A percentile compares a stretch with the other conserved stretches of the same genome.
phyloP scores from a whole-genome alignment of 768 basidiomycete species.

The Phylloporus sp. region DNA sequence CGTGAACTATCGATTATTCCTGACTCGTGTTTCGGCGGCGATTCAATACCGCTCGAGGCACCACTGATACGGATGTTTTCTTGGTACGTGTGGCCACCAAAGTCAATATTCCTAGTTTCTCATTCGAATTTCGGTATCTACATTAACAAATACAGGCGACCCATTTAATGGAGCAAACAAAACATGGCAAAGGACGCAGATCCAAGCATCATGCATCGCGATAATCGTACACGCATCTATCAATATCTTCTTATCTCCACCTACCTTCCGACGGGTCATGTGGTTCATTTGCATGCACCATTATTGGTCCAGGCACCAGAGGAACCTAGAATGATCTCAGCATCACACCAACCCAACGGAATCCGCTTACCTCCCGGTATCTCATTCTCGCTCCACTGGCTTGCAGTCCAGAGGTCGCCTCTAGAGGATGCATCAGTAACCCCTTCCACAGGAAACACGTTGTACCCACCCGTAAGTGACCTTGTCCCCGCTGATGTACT shows the following conservation, averaged over 20 bases:
- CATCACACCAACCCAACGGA: not conserved
- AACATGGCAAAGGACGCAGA: not conserved
- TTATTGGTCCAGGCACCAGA: conserved; percentile 57
- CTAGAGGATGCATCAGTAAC: conserved; percentile 20
- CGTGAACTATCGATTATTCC: not conserved
- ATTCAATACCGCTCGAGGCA: too few species aligned
- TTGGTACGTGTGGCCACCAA: too few species aligned
- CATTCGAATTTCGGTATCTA: not conserved
- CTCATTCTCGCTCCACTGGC: conserved; percentile 45
- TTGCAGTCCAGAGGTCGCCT: conserved; percentile 47
- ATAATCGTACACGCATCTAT: not conserved
- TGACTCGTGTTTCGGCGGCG: not conserved
- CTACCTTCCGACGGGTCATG: not conserved
- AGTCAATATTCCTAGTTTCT: too few species aligned
- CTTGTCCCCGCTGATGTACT: conserved; percentile 42
- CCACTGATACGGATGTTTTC: not conserved
- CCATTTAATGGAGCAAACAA: not conserved
- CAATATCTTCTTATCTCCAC: not conserved
- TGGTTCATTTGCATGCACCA: conserved; percentile 39
- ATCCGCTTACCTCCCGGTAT: conserved; percentile 23
- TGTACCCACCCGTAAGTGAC: conserved; percentile 39
- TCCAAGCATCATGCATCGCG: not conserved
- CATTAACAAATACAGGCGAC: not conserved
- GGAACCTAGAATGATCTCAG: conserved; percentile 30
- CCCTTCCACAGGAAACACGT: not conserved